Evolutionary conservation across 345 rosid genomes (phyloP), one percentile per base, ranked within the genome.

Genomic region (Melastoma malabathricum): DNA sequence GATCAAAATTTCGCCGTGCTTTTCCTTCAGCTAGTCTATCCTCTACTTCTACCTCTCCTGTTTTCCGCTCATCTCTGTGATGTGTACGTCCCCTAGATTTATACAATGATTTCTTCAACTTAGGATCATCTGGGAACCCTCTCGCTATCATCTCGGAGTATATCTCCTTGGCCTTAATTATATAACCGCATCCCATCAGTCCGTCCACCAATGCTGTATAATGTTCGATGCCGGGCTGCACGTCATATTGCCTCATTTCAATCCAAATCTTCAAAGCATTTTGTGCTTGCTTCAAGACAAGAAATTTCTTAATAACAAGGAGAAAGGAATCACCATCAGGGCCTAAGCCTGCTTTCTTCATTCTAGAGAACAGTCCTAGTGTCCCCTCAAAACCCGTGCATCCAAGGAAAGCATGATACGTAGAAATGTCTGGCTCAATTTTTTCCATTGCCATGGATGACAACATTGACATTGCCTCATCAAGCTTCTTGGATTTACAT

Each of bases 41-140:
- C 12, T 34, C 12, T 6, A 34, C 41, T 34, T 5, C 41, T 34
- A 9, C 41, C 41, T 61, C 63, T 29, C 51, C 64, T 19, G 6
- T 59, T 47, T 45, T 52, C 48, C 55, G 18, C 19, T 39, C 63
- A 51, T 57, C 52, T 59, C 45, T 59, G 41, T 44, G 44, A 44
- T 29, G 60, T 56, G 63, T 55, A 46, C 46, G 57, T 44, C 46
- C 48, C 15, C 25, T 22, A 6, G 67, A 68, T 48, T 71, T 70
- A 63, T 66, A 70, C 61, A 89, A 64, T 45, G 76, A 72, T 61
- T 67, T 81, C 68, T 63, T 64, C 51, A 89, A 75, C 77, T 75
- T 89, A 19, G 97, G 97, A 57, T 81, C 82, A 55, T 78, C 84
- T 23, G 62, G 48, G 55, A 79, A 77, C 31, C 95, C 97, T 48